Conservation (phyloP, 2,329 filamentous ascomycete species). For the Arachnopeziza araneosa region DNA sequence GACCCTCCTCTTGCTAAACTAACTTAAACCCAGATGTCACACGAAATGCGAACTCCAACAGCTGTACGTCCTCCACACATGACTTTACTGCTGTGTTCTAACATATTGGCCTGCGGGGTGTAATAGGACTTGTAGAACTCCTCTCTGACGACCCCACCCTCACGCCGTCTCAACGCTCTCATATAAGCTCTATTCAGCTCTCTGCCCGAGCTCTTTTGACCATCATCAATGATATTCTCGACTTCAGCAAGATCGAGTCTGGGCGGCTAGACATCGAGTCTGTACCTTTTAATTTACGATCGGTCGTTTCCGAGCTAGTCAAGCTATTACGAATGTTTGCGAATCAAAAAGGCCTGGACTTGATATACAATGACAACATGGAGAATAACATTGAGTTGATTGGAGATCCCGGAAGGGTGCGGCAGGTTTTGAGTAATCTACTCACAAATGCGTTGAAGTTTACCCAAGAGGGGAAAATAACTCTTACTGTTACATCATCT, state of each 20-base stretch:
- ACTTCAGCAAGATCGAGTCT: slow-evolving; percentile 69
- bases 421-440: slow-evolving; percentile 75
- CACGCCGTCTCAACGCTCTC: slow-evolving; percentile 19
- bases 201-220: slow-evolving; percentile 22
- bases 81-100: neutral
- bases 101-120: slow-evolving; percentile 12
- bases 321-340: slow-evolving; percentile 72
- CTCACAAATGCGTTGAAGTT: slow-evolving; percentile 80
- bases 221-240: slow-evolving; percentile 68
- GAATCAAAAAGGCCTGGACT: slow-evolving; percentile 20
- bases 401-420: slow-evolving; percentile 66
- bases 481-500: slow-evolving; percentile 38
- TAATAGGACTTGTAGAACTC: slow-evolving; percentile 25
- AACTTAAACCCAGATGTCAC: slow-evolving; percentile 20
- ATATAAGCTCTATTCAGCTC: slow-evolving; percentile 21
- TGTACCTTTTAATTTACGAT: slow-evolving; percentile 55
- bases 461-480: slow-evolving; percentile 60
- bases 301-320: slow-evolving; percentile 39
- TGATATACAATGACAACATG: slow-evolving; percentile 61
- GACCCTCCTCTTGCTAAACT: neutral
- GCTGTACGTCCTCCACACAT: slow-evolving; percentile 10
- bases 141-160: slow-evolving; percentile 20
- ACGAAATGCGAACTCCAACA: slow-evolving; percentile 25
- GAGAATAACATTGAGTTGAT: slow-evolving; percentile 59
- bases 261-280: slow-evolving; percentile 66